phyloP scores from a whole-genome alignment of 306 rosid species.

The Cicer arietinum region DNA sequence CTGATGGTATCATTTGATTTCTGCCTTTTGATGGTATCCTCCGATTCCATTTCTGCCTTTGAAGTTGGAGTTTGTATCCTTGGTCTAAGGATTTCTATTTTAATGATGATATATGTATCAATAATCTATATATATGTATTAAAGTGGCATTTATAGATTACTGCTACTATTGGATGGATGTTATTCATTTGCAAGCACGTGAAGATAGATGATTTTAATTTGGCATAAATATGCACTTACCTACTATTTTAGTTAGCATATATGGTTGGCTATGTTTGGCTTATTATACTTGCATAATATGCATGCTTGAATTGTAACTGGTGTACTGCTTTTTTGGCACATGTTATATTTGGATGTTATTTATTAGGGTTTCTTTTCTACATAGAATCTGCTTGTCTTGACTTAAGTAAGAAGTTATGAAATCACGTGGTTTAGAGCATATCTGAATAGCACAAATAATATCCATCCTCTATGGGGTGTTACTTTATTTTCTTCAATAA shows the following conservation, averaged over 20 bases:
- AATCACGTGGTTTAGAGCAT: conserved; percentile 13
- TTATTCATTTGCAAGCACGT: conserved; percentile 27
- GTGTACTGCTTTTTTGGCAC: conserved; percentile 14
- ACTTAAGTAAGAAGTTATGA: conserved; percentile 18
- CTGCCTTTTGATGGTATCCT: no score
- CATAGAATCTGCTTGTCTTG: conserved; percentile 22
- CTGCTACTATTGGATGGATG: conserved; percentile 19
- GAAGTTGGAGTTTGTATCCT: conserved; percentile 99
- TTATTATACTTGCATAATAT: not conserved
- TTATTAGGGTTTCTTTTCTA: conserved; percentile 18
- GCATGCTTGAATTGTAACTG: conserved; percentile 19
- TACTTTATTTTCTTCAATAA: conserved; percentile 14
- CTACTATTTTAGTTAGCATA: conserved; percentile 28
- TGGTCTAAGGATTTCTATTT: conserved; percentile 34
- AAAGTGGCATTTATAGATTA: conserved; percentile 26
- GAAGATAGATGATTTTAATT: not conserved
- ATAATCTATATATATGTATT: not conserved
- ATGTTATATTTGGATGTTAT: conserved; percentile 10
- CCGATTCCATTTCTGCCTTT: conserved; percentile 33
- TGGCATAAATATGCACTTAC: conserved; percentile 14
- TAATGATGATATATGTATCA: conserved; percentile 35
- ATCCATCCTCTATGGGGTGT: conserved; percentile 25
- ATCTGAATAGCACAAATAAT: conserved; percentile 19
- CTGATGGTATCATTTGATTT: no score
- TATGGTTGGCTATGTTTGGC: not conserved